Evolutionary conservation across 2,329 filamentous ascomycete species (phyloP), one percentile per base, ranked within the genome.

Genomic region (Paraphaeosphaeria sporulosa): DNA sequence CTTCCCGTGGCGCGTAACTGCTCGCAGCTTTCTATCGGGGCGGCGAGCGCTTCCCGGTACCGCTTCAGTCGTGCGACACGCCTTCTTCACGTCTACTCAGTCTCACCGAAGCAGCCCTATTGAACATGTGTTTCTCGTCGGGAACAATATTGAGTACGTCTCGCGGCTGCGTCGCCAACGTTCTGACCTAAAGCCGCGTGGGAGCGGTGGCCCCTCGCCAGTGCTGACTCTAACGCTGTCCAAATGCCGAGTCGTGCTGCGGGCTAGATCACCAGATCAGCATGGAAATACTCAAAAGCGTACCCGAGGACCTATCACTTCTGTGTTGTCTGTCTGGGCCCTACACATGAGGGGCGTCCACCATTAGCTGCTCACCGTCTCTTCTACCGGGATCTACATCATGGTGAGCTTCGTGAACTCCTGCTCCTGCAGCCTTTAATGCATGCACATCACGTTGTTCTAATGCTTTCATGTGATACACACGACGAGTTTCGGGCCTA

Each of bases 391-490:
- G 38, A n/a, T 17, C 15, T 19, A 9, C 38, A 40, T n/a, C 17
- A n/a, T n/a, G 38, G n/a, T 17, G 38, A 40, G 30, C 38, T 40
- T 40, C 15, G 38, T n/a, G 17, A 40, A 40, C 3, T 5, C 38
- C 38, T 40, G 15, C 38, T 40, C 38, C 10, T 32, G 30, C 30
- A 32, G 30, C 4, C 30, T 40, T 43, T 44, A 13, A 46, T 57
- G 36, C 17, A 27, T 19, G 30, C 25, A 36, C 13, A 10, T 25
- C 27, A 38, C 38, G 42, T 47, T 48, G 38, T 30, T 52, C 23
- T 17, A 8, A 44, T 25, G 44, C 27, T 38, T 47, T 50, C 60
- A 60, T 8, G 17, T 6, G 8, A 40, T 40, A 40, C 38, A 40
- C 15, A 40, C n/a, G 38, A 17, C 2, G 19, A 15, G 38, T 8